These are phyloP conservation scores for Magnusiomyces tetraspermus DNA, from an alignment of 1,139 yeast genomes.

Conservation along the genomic window DNA sequence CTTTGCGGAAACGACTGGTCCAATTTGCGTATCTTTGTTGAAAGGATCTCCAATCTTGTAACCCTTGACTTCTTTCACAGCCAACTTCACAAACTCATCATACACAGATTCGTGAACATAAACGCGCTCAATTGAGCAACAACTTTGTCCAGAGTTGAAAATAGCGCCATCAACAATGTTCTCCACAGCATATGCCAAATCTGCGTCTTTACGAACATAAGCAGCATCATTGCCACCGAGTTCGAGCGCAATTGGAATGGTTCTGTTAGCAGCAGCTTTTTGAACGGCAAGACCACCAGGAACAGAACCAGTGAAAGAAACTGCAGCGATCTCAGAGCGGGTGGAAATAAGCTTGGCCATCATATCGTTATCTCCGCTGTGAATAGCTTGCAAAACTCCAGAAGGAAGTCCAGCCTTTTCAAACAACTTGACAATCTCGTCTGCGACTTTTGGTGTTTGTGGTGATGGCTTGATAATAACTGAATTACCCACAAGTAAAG, in stretches of 20 bases:
- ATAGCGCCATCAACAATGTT: slow-evolving; percentile 82
- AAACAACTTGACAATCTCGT: slow-evolving; percentile 51
- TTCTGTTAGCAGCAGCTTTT: slow-evolving; percentile 56
- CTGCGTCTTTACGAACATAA: slow-evolving; percentile 65
- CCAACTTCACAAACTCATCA: slow-evolving; percentile 55
- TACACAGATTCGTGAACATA: slow-evolving; percentile 63
- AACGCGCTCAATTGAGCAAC: slow-evolving; percentile 81
- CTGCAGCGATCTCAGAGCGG: slow-evolving; percentile 49
- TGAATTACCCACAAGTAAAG: slow-evolving; percentile 74
- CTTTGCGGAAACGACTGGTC: slow-evolving; percentile 68
- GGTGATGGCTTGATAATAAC: slow-evolving; percentile 76
- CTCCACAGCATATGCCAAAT: slow-evolving; percentile 47
- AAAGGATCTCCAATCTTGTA: slow-evolving; percentile 62
- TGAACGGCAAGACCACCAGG: slow-evolving; percentile 70
- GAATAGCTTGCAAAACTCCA: slow-evolving; percentile 66
- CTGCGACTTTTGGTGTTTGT: slow-evolving; percentile 71
- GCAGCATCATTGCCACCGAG: slow-evolving; percentile 83
- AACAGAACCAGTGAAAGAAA: slow-evolving; percentile 85
- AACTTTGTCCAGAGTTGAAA: slow-evolving; percentile 81
- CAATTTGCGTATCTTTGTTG: slow-evolving; percentile 55
- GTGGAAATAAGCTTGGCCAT: slow-evolving; percentile 50
- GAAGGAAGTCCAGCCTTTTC: slow-evolving; percentile 70
- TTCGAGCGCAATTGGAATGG: slow-evolving; percentile 78
- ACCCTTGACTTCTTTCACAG: slow-evolving; percentile 50
- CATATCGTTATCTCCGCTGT: slow-evolving; percentile 50